Percentiles rank a stretch among this genome's conserved stretches.
These are phyloP conservation scores for Deuterostichococcus epilithicus DNA, from an alignment of 139 green algal species.

Conservation along the genomic window DNA sequence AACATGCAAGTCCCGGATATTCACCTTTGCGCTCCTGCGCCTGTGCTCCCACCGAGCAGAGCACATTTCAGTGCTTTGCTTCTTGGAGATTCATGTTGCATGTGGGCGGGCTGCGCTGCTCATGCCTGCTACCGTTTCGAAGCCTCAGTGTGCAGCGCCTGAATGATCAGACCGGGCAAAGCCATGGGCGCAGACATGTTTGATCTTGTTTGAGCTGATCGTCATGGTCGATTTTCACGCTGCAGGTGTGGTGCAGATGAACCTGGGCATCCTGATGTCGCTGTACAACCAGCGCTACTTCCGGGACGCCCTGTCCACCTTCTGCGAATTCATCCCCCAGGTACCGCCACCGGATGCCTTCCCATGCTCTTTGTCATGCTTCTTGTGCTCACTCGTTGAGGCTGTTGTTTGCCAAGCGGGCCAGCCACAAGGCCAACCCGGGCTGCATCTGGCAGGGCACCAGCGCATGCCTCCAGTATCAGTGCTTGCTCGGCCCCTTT, in stretches of 20 bases:
- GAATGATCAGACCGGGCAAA: too few relatives aligned
- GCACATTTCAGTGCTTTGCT: too few relatives aligned
- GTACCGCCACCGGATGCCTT: conserved; percentile 12
- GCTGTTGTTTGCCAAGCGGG: background rate
- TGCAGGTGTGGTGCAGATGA: conserved; percentile 85
- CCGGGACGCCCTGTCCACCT: conserved; percentile 79
- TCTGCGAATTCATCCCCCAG: conserved; percentile 89
- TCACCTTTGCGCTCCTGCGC: background rate
- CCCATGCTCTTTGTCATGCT: too few relatives aligned
- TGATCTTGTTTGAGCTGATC: background rate
- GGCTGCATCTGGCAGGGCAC: too few relatives aligned
- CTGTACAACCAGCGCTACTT: conserved; percentile 90
- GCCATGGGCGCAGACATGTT: too few relatives aligned
- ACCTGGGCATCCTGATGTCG: conserved; percentile 90
- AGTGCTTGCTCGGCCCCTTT: too few relatives aligned
- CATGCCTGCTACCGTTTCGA: too few relatives aligned
- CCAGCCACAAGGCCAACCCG: too few relatives aligned
- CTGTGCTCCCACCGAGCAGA: background rate
- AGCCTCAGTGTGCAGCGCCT: too few relatives aligned
- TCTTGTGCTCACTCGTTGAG: background rate
- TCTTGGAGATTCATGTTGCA: too few relatives aligned
- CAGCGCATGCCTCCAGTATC: too few relatives aligned
- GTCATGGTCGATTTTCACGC: background rate
- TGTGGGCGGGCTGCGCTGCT: too few relatives aligned
- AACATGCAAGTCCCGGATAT: background rate